These are phyloP conservation scores for Coccomyxa subellipsoidea DNA, from an alignment of 163 green algal genomes.

Conservation along the genomic window DNA sequence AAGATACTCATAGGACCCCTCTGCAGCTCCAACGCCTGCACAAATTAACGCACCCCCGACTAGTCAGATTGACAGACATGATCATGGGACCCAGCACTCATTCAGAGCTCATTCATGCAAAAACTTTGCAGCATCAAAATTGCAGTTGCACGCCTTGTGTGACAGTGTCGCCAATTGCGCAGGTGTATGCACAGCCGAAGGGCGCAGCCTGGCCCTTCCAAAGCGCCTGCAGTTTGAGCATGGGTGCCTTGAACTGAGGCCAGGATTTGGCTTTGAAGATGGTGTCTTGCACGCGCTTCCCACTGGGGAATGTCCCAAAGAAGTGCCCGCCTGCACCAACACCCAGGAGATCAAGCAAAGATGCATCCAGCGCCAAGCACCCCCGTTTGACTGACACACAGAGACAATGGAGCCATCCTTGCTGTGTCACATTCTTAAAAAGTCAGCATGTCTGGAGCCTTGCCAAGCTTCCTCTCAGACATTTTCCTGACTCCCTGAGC, in stretches of 20 bases:
- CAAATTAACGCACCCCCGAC: too few relatives aligned
- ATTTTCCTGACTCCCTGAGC: neutral
- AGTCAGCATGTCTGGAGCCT: too few relatives aligned
- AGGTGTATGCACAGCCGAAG: slow-evolving; percentile 80
- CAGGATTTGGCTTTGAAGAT: slow-evolving; percentile 16
- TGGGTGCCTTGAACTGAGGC: slow-evolving; percentile 34
- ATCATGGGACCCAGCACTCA: too few relatives aligned
- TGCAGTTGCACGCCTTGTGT: too few relatives aligned
- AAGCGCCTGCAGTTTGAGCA: slow-evolving; percentile 59
- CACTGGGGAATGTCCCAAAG: slow-evolving; percentile 74
- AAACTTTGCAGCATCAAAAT: too few relatives aligned
- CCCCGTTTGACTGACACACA: too few relatives aligned
- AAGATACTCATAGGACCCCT: slow-evolving; percentile 76
- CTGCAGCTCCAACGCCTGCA: slow-evolving; percentile 40
- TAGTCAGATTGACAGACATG: too few relatives aligned
- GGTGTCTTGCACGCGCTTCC: slow-evolving; percentile 59
- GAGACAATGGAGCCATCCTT: too few relatives aligned
- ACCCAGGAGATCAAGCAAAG: neutral
- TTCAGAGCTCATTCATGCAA: too few relatives aligned
- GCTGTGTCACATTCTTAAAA: too few relatives aligned
- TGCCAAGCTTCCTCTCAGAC: too few relatives aligned
- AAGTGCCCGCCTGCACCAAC: slow-evolving; percentile 69
- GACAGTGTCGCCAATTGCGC: slow-evolving; percentile 86
- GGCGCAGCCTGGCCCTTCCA: slow-evolving; percentile 48
- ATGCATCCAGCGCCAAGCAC: too few relatives aligned